Evolutionary conservation across 2,329 filamentous ascomycete genomes (phyloP).

Genomic region (Apiospora marii): DNA sequence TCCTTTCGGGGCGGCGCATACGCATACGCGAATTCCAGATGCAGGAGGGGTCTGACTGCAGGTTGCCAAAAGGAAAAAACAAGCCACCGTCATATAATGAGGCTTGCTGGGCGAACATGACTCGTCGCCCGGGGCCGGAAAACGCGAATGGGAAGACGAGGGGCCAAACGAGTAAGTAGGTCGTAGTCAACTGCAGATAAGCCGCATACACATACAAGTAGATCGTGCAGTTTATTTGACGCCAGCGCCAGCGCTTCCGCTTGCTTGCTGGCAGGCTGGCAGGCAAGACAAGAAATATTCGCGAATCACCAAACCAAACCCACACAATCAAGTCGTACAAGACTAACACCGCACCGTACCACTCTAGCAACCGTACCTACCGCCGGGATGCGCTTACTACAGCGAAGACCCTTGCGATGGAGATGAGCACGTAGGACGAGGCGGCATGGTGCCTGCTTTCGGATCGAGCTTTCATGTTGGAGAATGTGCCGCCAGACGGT

Average conservation of each 20-base stretch:
- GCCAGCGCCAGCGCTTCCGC: conserved; percentile 12
- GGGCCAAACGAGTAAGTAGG: neutral
- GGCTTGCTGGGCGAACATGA: conserved; percentile 12
- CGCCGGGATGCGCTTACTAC: conserved; percentile 7
- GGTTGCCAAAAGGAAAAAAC: neutral
- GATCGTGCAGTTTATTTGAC: conserved; percentile 12
- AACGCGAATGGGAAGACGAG: neutral
- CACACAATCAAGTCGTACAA: neutral
- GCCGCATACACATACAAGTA: neutral
- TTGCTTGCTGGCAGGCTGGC: neutral
- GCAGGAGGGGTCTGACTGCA: conserved; percentile 2
- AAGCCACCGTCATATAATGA: conserved; percentile 10
- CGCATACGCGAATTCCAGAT: neutral
- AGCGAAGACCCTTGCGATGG: conserved; percentile 12
- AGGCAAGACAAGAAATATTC: neutral
- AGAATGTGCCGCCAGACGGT: neutral
- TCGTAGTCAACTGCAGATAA: neutral
- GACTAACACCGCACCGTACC: conserved; percentile 10
- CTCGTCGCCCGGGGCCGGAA: conserved; percentile 3
- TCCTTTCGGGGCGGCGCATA: neutral
- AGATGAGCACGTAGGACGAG: conserved; percentile 17
- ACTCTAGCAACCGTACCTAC: neutral
- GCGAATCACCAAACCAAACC: neutral
- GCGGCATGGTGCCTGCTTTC: conserved; percentile 13
- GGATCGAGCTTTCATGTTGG: neutral